Percentiles rank a stretch among this genome's conserved stretches.
phyloP scores from a whole-genome alignment of 306 rosid genomes.

The Potentilla sterilis region DNA sequence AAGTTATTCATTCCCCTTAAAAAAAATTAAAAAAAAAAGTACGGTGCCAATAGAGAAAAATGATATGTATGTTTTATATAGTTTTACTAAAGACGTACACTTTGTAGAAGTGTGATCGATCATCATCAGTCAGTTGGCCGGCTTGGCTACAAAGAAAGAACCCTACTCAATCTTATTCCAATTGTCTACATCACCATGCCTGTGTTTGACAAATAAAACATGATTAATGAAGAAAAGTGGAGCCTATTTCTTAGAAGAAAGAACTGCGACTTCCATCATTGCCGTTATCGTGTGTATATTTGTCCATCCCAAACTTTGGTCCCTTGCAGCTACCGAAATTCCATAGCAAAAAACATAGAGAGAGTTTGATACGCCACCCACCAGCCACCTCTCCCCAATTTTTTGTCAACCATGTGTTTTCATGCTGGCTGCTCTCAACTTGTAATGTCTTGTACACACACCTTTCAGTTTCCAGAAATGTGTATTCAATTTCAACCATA shows the following conservation, averaged over 20 bases:
- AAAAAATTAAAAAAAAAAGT: too few species aligned
- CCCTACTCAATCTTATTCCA: background rate
- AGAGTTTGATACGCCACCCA: slow-evolving; percentile 34
- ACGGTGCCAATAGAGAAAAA: too few species aligned
- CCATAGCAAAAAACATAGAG: background rate
- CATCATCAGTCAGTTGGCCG: background rate
- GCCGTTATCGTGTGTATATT: background rate
- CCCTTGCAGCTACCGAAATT: slow-evolving; percentile 19
- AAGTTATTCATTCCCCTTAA: too few species aligned
- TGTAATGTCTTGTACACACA: slow-evolving; percentile 5
- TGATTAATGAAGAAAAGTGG: background rate
- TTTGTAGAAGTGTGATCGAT: background rate
- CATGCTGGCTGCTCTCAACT: background rate
- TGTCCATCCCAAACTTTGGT: background rate
- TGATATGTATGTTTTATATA: too few species aligned
- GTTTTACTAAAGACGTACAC: too few species aligned
- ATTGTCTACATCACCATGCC: background rate
- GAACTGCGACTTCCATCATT: slow-evolving; percentile 4
- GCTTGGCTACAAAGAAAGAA: background rate
- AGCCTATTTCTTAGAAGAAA: slow-evolving; percentile 11
- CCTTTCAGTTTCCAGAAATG: background rate
- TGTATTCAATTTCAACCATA: background rate
- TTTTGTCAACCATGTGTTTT: slow-evolving; percentile 20
- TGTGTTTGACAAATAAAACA: slow-evolving; percentile 13
- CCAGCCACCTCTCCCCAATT: slow-evolving; percentile 1